Base-by-base conservation (phyloP, 192 early-diverging fungal genomes). In the Coemansia sp. region DNA sequence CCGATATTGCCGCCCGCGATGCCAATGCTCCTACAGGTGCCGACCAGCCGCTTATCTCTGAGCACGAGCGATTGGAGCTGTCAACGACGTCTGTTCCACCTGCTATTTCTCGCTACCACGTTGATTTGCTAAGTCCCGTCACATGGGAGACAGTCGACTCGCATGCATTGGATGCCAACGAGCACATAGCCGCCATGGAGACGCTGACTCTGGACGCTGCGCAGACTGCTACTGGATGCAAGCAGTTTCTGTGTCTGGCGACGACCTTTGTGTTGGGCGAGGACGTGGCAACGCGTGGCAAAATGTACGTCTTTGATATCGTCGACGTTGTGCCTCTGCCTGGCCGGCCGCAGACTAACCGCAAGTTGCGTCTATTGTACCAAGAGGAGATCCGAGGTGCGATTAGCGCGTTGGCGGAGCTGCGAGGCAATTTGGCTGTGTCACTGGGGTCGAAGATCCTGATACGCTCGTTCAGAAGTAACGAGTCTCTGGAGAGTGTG, bases 291-390 rank as follows among this genome's bases (percentile, higher is more conserved):
- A 89, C 91, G 75, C 86, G 94, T 44, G 98, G 98, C 66, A 85
- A 93, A 86, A 87, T 98, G 52, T 90, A 94, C 52, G 80, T 99
- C 28, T 98, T 92, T 70, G 98, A 99, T 49, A 88, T 98, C 42
- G 93, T 97, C 80, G 94, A 96, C 77, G 95, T 99, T 39, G 95
- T 99, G 35, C 98, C 98, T 6, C 95, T 97, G 73, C 89, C 91
- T 0, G 92, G 93, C 47, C 92, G 92, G 58, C 96, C 98, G 32
- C 93, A 95, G 77, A 96, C 95, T 1, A 95, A 93, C 71, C 94
- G 95, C 72, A 91, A 91, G 66, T 89, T 96, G 66, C 98, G 98
- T 67, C 69, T 92, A 58, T 73, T 96, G 30, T 92, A 87, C 63
- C 84, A 82, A 14, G 91, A 92, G 58, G 95, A 98, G 57, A 89